Conservation (phyloP, 306 rosid genomes). For the Glycine tomentella region DNA sequence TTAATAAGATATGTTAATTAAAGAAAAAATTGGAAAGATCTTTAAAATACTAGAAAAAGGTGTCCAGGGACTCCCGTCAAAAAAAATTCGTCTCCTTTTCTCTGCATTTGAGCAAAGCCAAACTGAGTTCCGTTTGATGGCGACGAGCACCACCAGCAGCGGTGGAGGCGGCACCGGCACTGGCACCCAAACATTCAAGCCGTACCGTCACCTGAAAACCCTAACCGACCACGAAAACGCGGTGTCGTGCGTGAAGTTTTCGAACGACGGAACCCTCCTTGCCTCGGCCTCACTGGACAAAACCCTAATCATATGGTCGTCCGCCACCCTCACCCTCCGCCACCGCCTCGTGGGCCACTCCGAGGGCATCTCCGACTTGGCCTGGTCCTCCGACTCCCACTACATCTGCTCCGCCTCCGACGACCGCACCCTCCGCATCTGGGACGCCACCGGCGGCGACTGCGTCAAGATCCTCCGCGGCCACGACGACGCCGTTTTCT, state of each 20-base stretch:
- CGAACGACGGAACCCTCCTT: conserved; percentile 78
- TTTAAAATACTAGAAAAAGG: too few relatives aligned
- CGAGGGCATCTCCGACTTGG: conserved; percentile 81
- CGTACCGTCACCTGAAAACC: conserved; percentile 79
- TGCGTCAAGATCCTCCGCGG: conserved; percentile 90
- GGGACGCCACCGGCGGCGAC: conserved; percentile 79
- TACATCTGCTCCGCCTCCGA: conserved; percentile 97
- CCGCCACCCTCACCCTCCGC: conserved; percentile 62
- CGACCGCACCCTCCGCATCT: conserved; percentile 87
- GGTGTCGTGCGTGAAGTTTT: conserved; percentile 84
- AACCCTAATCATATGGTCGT: conserved; percentile 79
- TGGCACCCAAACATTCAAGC: conserved; percentile 58
- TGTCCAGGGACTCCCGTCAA: too few relatives aligned
- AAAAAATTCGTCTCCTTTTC: too few relatives aligned
- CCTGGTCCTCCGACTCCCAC: conserved; percentile 95
- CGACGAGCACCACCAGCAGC: conserved; percentile 56
- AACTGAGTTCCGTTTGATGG: conserved; percentile 18
- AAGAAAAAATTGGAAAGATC: too few relatives aligned
- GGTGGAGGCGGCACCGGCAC: conserved; percentile 23
- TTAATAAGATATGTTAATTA: too few relatives aligned
- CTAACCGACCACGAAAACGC: conserved; percentile 70
- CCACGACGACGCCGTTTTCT: conserved; percentile 73
- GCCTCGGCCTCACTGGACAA: conserved; percentile 91
- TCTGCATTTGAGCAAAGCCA: too few relatives aligned
- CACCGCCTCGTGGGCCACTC: conserved; percentile 83